These are phyloP conservation scores for Cyathus striatus DNA, from an alignment of 768 basidiomycete genomes.

Conservation along the genomic window DNA sequence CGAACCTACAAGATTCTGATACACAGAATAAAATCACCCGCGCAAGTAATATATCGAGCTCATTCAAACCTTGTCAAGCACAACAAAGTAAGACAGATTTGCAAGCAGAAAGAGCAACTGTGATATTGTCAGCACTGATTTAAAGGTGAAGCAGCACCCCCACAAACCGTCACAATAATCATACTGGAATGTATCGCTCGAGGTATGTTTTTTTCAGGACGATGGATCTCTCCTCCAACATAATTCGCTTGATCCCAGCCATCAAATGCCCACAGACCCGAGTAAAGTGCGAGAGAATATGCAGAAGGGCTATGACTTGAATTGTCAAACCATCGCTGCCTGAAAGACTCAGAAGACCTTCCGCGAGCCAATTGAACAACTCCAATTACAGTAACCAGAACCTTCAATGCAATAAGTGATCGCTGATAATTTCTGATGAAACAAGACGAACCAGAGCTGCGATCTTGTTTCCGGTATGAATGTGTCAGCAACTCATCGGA, in stretches of 20 bases:
- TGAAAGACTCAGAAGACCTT: constrained; percentile 62
- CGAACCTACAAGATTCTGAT: constrained; percentile 55
- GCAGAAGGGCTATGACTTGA: constrained; percentile 76
- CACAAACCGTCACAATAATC: constrained; percentile 67
- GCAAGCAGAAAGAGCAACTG: constrained; percentile 75
- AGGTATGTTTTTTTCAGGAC: constrained; percentile 83
- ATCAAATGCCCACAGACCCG: constrained; percentile 92
- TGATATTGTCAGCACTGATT: constrained; percentile 3
- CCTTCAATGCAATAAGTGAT: constrained; percentile 26
- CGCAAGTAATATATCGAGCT: constrained; percentile 1
- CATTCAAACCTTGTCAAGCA: constrained; percentile 69
- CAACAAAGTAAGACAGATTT: constrained; percentile 89
- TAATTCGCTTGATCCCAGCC: constrained; percentile 96
- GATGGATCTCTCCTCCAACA: constrained; percentile 83
- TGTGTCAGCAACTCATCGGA: too few species aligned
- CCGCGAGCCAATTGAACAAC: constrained; percentile 72
- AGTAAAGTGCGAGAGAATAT: constrained; percentile 93
- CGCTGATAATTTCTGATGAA: not conserved
- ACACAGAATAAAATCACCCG: too few species aligned
- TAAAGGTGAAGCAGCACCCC: not conserved
- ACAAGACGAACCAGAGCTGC: constrained; percentile 52
- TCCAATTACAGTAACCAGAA: constrained; percentile 74
- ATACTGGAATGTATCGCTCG: constrained; percentile 89
- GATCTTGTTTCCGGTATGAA: too few species aligned
- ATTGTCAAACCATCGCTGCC: constrained; percentile 61